Evolutionary conservation across 164 flowering plant species (phyloP).

Genomic region (Macadamia integrifolia): DNA sequence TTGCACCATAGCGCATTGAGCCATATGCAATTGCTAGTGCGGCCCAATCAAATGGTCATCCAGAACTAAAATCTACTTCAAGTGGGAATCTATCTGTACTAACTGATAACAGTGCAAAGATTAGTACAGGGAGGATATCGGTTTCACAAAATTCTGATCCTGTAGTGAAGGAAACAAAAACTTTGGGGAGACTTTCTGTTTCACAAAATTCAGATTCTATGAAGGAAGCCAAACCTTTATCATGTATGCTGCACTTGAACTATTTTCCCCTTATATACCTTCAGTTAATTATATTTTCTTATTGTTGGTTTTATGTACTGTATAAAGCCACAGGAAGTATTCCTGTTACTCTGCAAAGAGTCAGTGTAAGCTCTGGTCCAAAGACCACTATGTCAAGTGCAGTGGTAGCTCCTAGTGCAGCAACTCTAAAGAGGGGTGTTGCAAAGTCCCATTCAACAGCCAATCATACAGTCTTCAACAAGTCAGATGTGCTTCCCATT

Average conservation of each 20-base stretch:
- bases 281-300: constrained; percentile 2
- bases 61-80: constrained; percentile 54
- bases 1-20: constrained; percentile 63
- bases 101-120: constrained; percentile 55
- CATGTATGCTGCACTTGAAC: constrained; percentile 40
- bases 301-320: constrained; percentile 12
- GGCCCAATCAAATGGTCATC: constrained; percentile 38
- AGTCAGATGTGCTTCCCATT: constrained; percentile 71
- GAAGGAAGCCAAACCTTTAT: constrained; percentile 47
- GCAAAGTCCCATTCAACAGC: constrained; percentile 42
- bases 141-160: constrained; percentile 60
- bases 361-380: constrained; percentile 31
- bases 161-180: constrained; percentile 56
- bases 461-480: constrained; percentile 39
- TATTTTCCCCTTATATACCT: background rate
- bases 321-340: constrained; percentile 57
- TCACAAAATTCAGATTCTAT: constrained; percentile 53
- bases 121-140: constrained; percentile 61
- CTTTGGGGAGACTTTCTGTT: constrained; percentile 47
- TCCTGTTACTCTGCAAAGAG: constrained; percentile 83
- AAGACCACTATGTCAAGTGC: constrained; percentile 36
- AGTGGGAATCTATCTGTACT: constrained; percentile 41
- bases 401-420: constrained; percentile 30
- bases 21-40: constrained; percentile 53
- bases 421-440: constrained; percentile 45